These are phyloP conservation scores for Hyphopichia fennica DNA, from an alignment of 1,139 yeast genomes.

Conservation along the genomic window DNA sequence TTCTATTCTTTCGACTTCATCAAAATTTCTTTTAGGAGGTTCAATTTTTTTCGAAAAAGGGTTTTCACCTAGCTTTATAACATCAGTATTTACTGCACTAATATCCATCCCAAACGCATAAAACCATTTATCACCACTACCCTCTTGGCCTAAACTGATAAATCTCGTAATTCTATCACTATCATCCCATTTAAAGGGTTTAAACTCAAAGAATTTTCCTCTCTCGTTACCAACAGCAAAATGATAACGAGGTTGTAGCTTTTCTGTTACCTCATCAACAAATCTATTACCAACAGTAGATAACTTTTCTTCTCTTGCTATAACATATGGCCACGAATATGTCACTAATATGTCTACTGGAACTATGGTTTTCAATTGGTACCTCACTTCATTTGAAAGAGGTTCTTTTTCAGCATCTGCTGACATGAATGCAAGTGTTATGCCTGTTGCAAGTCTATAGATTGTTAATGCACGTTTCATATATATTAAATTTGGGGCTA, in stretches of 20 bases:
- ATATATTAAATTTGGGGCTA: conserved; percentile 19
- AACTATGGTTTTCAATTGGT: conserved; percentile 7
- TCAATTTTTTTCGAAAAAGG: background rate
- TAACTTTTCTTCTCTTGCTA: conserved; percentile 38
- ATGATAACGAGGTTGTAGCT: conserved; percentile 61
- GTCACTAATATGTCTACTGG: conserved; percentile 57
- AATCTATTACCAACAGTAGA: conserved; percentile 33
- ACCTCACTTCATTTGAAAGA: conserved; percentile 14
- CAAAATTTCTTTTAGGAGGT: background rate
- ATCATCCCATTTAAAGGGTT: conserved; percentile 56
- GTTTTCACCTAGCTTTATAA: background rate
- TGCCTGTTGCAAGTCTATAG: conserved; percentile 41
- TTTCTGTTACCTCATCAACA: conserved; percentile 49
- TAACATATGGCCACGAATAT: conserved; percentile 58
- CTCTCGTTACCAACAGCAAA: conserved; percentile 53
- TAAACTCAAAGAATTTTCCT: conserved; percentile 54
- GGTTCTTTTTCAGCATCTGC: conserved; percentile 23
- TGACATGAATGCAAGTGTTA: conserved; percentile 47
- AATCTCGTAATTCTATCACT: conserved; percentile 50
- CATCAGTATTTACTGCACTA: background rate
- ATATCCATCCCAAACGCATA: conserved; percentile 59
- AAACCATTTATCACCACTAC: conserved; percentile 63
- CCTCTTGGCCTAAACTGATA: conserved; percentile 62
- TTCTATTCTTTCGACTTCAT: background rate
- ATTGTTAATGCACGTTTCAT: conserved; percentile 28